Evolutionary conservation across 139 green algal genomes (phyloP).

Genomic region (Diplosphaera chodatii): DNA sequence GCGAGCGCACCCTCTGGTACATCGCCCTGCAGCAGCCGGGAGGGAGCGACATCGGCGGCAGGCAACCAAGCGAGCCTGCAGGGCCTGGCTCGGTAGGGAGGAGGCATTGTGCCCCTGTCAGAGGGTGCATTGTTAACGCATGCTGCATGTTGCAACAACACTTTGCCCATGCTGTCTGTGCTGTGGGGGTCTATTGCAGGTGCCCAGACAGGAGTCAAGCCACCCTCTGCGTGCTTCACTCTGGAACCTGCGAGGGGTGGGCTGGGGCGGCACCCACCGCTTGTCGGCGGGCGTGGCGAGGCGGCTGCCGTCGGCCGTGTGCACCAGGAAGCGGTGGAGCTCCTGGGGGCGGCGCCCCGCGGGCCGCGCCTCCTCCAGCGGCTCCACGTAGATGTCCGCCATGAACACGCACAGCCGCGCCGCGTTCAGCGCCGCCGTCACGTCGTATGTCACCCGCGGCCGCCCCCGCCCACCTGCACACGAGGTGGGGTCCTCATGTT

Average conservation of each 20-base stretch:
- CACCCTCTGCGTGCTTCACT: too few species aligned
- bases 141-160: too few species aligned
- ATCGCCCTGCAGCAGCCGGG: slow-evolving; percentile 20
- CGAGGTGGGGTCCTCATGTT: too few species aligned
- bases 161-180: too few species aligned
- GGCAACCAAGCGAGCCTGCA: too few species aligned
- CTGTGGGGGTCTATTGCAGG: too few species aligned
- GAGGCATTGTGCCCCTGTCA: too few species aligned
- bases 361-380: neutral
- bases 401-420: slow-evolving; percentile 33
- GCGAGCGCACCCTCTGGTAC: slow-evolving; percentile 18
- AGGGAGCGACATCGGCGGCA: too few species aligned
- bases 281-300: slow-evolving; percentile 8
- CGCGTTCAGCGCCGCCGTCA: slow-evolving; percentile 49
- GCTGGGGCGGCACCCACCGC: neutral
- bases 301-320: slow-evolving; percentile 15
- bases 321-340: slow-evolving; percentile 50
- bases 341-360: slow-evolving; percentile 20
- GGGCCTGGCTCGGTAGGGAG: too few species aligned
- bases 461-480: slow-evolving; percentile 39
- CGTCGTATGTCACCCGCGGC: slow-evolving; percentile 66
- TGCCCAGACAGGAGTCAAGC: too few species aligned
- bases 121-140: too few species aligned
- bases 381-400: slow-evolving; percentile 45
- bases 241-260: too few species aligned